Percentiles rank a stretch among this genome's conserved stretches.
These are phyloP conservation scores for Corynespora cassiicola DNA, from an alignment of 2,329 filamentous ascomycete genomes.

Conservation along the genomic window DNA sequence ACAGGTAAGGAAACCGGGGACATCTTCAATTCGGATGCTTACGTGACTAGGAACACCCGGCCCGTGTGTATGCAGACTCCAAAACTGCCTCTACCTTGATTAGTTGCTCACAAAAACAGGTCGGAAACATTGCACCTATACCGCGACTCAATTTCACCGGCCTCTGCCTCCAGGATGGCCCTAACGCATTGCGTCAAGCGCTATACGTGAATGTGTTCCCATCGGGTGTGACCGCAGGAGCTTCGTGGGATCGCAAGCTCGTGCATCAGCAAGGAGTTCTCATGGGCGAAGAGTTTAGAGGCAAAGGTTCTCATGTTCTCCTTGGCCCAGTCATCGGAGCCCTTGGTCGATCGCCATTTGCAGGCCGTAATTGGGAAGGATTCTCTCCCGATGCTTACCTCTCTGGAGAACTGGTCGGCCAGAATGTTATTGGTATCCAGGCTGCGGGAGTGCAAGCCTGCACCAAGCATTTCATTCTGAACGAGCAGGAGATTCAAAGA, in stretches of 20 bases:
- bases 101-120: not conserved
- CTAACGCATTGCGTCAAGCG: slow-evolving; percentile 40
- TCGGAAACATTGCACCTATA: slow-evolving; percentile 46
- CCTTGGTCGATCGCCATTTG: slow-evolving; percentile 45
- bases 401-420: slow-evolving; percentile 45
- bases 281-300: slow-evolving; percentile 39
- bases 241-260: slow-evolving; percentile 48
- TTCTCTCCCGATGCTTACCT: slow-evolving; percentile 51
- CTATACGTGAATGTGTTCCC: slow-evolving; percentile 44
- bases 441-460: slow-evolving; percentile 49
- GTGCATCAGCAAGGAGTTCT: slow-evolving; percentile 37
- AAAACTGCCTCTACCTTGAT: not conserved
- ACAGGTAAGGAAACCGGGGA: slow-evolving; percentile 31
- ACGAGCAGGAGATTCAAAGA: slow-evolving; percentile 64
- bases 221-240: slow-evolving; percentile 44
- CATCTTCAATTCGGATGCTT: not conserved
- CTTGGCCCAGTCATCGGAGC: slow-evolving; percentile 59
- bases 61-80: slow-evolving; percentile 23
- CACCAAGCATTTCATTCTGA: slow-evolving; percentile 63
- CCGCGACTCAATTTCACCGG: slow-evolving; percentile 47
- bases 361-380: slow-evolving; percentile 55
- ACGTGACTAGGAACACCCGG: slow-evolving; percentile 23
- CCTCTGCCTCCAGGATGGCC: slow-evolving; percentile 50
- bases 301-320: slow-evolving; percentile 48
- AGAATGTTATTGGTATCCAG: slow-evolving; percentile 48